phyloP scores from a whole-genome alignment of 2,329 filamentous ascomycete species.

The Fusarium odoratissimum region DNA sequence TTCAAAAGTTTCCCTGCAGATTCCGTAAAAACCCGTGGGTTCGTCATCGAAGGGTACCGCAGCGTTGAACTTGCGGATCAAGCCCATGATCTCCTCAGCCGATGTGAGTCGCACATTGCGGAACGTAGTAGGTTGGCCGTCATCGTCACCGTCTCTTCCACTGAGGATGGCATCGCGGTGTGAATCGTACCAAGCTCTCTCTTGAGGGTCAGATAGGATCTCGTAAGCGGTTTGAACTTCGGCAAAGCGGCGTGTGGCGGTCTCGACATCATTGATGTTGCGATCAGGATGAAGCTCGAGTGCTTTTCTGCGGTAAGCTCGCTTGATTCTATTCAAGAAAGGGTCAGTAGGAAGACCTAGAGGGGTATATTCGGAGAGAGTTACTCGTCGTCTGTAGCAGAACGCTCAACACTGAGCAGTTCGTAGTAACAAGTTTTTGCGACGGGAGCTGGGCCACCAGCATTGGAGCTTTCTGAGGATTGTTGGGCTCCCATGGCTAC shows the following conservation, averaged over 20 bases:
- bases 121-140: slow-evolving; percentile 67
- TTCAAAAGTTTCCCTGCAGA: slow-evolving; percentile 80
- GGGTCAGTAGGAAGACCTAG: neutral
- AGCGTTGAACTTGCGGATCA: slow-evolving; percentile 85
- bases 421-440: slow-evolving; percentile 88
- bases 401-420: slow-evolving; percentile 77
- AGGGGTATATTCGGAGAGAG: slow-evolving; percentile 39
- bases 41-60: slow-evolving; percentile 84
- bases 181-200: slow-evolving; percentile 97
- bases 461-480: slow-evolving; percentile 57
- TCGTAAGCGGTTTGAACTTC: slow-evolving; percentile 95
- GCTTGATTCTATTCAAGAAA: slow-evolving; percentile 77
- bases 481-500: slow-evolving; percentile 66
- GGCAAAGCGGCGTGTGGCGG: slow-evolving; percentile 86
- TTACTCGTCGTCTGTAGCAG: slow-evolving; percentile 84
- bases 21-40: slow-evolving; percentile 85
- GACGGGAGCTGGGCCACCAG: slow-evolving; percentile 48
- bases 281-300: slow-evolving; percentile 95
- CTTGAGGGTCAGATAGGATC: slow-evolving; percentile 94
- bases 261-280: slow-evolving; percentile 87
- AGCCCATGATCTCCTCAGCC: slow-evolving; percentile 78
- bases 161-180: slow-evolving; percentile 87
- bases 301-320: slow-evolving; percentile 89
- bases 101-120: slow-evolving; percentile 81
- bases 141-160: slow-evolving; percentile 64